Evolutionary conservation across 768 basidiomycete genomes (phyloP).

Genomic region (Suillus alpinus): DNA sequence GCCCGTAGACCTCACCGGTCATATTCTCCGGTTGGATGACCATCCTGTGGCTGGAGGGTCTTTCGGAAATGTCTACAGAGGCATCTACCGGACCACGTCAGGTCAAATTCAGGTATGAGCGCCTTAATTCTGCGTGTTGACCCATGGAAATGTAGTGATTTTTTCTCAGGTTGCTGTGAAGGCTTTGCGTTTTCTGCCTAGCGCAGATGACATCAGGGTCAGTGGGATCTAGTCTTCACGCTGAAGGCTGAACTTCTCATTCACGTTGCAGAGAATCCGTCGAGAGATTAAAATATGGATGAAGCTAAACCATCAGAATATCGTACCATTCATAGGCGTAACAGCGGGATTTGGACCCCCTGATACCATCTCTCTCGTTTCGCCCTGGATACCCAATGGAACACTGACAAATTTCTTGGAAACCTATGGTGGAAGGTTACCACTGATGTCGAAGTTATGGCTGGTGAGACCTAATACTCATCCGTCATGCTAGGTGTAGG

Average conservation of each 20-base stretch:
- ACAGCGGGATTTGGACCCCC: conserved; percentile 24
- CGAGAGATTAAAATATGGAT: conserved; percentile 31
- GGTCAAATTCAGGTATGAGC: not conserved
- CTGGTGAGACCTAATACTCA: conserved; percentile 10
- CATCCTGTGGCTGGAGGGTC: conserved; percentile 8
- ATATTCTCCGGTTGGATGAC: not conserved
- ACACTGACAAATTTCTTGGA: conserved; percentile 19
- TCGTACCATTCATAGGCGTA: conserved; percentile 28
- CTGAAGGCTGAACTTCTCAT: rapidly evolving
- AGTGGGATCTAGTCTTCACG: not conserved
- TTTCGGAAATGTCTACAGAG: conserved; percentile 16
- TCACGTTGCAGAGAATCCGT: conserved; percentile 17
- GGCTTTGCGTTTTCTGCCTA: conserved; percentile 13
- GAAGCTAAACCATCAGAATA: conserved; percentile 20
- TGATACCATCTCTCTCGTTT: conserved; percentile 24
- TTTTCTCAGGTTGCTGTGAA: conserved; percentile 22
- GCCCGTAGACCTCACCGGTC: conserved; percentile 10
- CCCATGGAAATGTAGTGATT: not conserved
- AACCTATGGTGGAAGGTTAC: not conserved
- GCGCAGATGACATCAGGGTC: not conserved
- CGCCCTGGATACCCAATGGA: conserved; percentile 29
- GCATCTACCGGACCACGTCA: not conserved
- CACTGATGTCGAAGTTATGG: conserved; percentile 4
- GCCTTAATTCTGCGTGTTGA: not conserved
- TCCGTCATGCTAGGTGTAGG: not conserved